Evolutionary conservation across 441 rosid genomes (phyloP).

Genomic region (Jatropha multifida): DNA sequence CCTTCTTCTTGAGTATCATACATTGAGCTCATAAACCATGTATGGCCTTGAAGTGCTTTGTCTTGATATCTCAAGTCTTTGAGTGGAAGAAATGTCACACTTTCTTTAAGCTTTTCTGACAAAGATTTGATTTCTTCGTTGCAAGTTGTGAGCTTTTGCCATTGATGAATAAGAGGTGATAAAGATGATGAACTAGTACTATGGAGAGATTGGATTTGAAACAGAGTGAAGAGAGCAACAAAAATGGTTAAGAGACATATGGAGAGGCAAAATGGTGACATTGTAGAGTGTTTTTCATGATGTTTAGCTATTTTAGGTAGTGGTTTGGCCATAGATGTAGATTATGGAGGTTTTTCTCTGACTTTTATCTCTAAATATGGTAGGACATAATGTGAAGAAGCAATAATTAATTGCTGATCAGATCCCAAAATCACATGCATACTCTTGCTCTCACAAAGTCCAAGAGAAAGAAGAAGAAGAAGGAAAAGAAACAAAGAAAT

Average conservation of each 20-base stretch:
- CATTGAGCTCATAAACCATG: conserved; percentile 84
- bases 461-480: background rate
- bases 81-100: conserved; percentile 62
- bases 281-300: conserved; percentile 4
- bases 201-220: conserved; percentile 45
- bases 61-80: conserved; percentile 56
- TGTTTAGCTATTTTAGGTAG: conserved; percentile 12
- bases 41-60: conserved; percentile 55
- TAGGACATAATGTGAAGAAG: background rate
- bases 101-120: conserved; percentile 27
- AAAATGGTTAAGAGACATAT: conserved; percentile 32
- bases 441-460: background rate
- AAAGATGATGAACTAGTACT: conserved; percentile 18
- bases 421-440: conserved; percentile 7
- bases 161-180: conserved; percentile 24
- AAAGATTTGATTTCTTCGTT: conserved; percentile 21
- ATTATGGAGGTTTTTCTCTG: background rate
- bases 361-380: background rate
- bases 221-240: conserved; percentile 40
- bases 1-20: conserved; percentile 53
- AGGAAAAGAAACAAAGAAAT: background rate
- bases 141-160: conserved; percentile 19
- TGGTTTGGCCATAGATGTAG: conserved; percentile 28
- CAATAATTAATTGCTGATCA: background rate
- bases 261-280: conserved; percentile 21